These are phyloP conservation scores for Piromyces sp. DNA, from an alignment of 192 early-diverging fungal genomes.

Conservation along the genomic window DNA sequence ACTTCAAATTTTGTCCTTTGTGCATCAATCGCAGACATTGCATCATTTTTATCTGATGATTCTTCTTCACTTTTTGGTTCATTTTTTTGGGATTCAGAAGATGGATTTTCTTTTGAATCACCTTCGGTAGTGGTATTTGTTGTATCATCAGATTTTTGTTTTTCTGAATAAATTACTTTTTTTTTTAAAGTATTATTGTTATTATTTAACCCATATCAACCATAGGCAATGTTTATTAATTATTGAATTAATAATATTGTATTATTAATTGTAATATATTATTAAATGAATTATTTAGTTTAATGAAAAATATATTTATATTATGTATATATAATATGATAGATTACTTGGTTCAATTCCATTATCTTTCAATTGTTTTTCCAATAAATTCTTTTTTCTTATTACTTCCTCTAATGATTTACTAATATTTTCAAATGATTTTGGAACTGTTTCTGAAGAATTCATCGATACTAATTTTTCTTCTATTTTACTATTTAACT, in stretches of 20 bases:
- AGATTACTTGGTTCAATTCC: neutral
- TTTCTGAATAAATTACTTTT: neutral
- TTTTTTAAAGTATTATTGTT: too few relatives aligned
- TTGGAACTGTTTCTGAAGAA: neutral
- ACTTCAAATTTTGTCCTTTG: neutral
- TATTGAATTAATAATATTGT: too few relatives aligned
- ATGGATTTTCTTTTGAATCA: too few relatives aligned
- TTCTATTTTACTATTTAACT: neutral
- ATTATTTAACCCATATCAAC: too few relatives aligned
- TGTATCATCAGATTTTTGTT: neutral
- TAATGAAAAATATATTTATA: too few relatives aligned
- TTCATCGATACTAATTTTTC: neutral
- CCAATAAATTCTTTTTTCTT: neutral
- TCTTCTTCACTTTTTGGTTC: neutral
- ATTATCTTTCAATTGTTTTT: neutral
- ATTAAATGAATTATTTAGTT: too few relatives aligned
- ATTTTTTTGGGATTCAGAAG: neutral
- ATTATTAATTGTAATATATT: too few relatives aligned
- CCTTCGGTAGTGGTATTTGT: neutral
- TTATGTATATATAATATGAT: too few relatives aligned
- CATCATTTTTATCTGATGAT: neutral
- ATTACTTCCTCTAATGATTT: neutral
- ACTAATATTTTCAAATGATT: neutral
- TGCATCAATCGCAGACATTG: neutral
- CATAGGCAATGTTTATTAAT: too few relatives aligned